Evolutionary conservation across 805 yeast species (phyloP).

Genomic region (Naumovozyma baii): DNA sequence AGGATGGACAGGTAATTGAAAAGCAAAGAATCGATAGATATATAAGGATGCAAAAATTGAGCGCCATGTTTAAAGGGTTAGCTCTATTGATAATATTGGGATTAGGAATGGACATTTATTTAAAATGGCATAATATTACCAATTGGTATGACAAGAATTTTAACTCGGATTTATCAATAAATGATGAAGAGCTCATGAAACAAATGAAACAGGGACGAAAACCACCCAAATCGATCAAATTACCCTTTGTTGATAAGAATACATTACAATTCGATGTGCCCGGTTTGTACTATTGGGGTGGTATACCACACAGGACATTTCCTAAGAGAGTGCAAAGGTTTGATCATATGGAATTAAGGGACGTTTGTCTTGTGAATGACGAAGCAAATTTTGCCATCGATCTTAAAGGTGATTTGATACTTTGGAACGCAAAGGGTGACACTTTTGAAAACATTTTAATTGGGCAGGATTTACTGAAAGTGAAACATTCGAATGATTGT

Average conservation of each 20-base stretch:
- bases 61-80: slow-evolving; percentile 38
- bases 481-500: slow-evolving; percentile 44
- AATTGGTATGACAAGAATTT: slow-evolving; percentile 21
- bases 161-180: not conserved
- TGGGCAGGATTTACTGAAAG: slow-evolving; percentile 38
- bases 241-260: slow-evolving; percentile 27
- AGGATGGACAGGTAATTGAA: slow-evolving; percentile 1
- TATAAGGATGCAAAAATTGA: slow-evolving; percentile 37
- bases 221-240: slow-evolving; percentile 26
- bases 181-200: slow-evolving; percentile 2
- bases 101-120: slow-evolving; percentile 29
- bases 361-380: slow-evolving; percentile 43
- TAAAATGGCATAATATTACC: slow-evolving; percentile 28
- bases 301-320: slow-evolving; percentile 29
- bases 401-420: slow-evolving; percentile 60
- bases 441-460: slow-evolving; percentile 30
- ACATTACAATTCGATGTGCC: slow-evolving; percentile 36
- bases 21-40: slow-evolving; percentile 23
- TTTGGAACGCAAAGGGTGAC: slow-evolving; percentile 42
- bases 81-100: slow-evolving; percentile 33
- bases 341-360: slow-evolving; percentile 48
- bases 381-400: slow-evolving; percentile 46
- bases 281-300: slow-evolving; percentile 60
- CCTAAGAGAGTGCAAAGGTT: slow-evolving; percentile 59
- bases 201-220: not conserved